These are phyloP conservation scores for Tephrocybe sp. DNA, from an alignment of 768 basidiomycete species.

Conservation along the genomic window DNA sequence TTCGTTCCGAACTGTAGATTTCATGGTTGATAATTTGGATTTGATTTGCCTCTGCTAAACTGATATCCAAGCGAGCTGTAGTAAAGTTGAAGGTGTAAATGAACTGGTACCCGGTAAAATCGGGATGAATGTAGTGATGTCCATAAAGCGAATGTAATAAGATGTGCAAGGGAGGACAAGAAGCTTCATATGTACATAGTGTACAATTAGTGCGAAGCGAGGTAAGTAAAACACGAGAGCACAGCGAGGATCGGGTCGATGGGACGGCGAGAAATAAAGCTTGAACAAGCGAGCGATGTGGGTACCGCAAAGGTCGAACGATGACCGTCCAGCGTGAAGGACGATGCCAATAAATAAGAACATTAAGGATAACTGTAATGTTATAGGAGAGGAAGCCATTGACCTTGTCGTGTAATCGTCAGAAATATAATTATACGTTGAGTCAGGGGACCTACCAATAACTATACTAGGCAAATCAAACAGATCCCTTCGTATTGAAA, in stretches of 20 bases:
- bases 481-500: constrained; percentile 90
- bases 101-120: neutral
- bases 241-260: constrained; percentile 11
- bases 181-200: constrained; percentile 13
- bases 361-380: constrained; percentile 12
- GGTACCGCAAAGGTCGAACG: constrained; percentile 3
- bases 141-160: neutral
- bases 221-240: constrained; percentile 8
- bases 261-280: neutral
- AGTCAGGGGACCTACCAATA: constrained; percentile 56
- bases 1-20: neutral
- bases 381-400: constrained; percentile 84
- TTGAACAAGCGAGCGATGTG: neutral
- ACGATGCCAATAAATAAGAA: constrained; percentile 15
- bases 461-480: constrained; percentile 90
- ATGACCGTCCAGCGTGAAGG: constrained; percentile 1
- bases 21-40: constrained; percentile 5
- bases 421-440: constrained; percentile 2
- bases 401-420: constrained; percentile 46
- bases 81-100: neutral
- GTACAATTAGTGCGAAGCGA: constrained; percentile 15
- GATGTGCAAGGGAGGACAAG: neutral
- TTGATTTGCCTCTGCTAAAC: constrained; percentile 7
- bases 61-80: constrained; percentile 7
- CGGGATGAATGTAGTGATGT: constrained; percentile 1